Base-by-base conservation (phyloP, 345 rosid genomes). In the Brassica carinata region DNA sequence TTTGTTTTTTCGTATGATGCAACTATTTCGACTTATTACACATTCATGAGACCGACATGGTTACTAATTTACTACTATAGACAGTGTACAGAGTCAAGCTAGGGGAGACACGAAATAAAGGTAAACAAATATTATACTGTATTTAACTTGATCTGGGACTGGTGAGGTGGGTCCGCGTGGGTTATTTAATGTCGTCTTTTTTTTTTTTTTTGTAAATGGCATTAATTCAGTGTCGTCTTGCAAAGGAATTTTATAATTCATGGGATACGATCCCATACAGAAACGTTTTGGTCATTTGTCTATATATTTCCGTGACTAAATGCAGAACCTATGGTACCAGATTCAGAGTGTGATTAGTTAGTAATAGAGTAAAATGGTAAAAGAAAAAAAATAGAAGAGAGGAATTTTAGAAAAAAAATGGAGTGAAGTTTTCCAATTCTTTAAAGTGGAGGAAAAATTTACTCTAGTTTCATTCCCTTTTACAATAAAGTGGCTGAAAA, bases 261-360 rank as follows among this genome's bases (percentile, higher is more conserved):
- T 74, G 70, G 31, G 78, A 58, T 43, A 74, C 83, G 83, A 55
- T 57, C 77, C 63, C 64, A 13, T 53, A 55, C 77, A 33, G 73
- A 45, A 73, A 68, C 45, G 31, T 58, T 57, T 19, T 11, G 33
- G 18, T 61, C 53, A 17, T 18, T 71, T 70, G 53, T 78, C 63
- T 71, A 23, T 71, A 36, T 53, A 26, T 9, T 78, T 71, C 64
- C 53, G 75, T 61, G 9, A 62, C 48, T 69, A 69, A 69, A 43
- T 77, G 75, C 69, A 77, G 18, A 34, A 34, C 38, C 38, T 34
- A 15, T 68, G 73, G n/a, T 29, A 15, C 62, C 68, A 58, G 73
- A 76, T 76, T 76, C 79, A 76, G 59, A 67, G 45, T 38, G 45
- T 8, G 45, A 38, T 8, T 38, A 0, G 45, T 38, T 38, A 38